Evolutionary conservation across 2,329 filamentous ascomycete genomes (phyloP), one percentile per base, ranked within the genome.

Genomic region (Blastomyces parvus): DNA sequence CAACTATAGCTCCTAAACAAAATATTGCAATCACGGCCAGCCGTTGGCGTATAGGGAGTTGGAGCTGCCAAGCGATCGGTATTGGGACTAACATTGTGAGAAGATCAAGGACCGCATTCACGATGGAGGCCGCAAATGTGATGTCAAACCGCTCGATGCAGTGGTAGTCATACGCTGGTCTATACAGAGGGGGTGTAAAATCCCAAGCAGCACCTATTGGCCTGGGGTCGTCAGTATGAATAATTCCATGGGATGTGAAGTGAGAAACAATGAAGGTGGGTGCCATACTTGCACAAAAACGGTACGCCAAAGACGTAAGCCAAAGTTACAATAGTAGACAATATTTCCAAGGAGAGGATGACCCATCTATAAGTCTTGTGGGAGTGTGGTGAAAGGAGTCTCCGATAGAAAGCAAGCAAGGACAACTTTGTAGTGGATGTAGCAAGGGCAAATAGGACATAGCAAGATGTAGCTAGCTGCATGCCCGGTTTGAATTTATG

Each of bases 401-500:
- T 52, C 8, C 36, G n/a, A 25, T 62, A 62, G 22, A 62, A 62
- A 11, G 61, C 33, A 36, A 44, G 48, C n/a, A 62, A 52, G 5
- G 53, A 57, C 36, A 50, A 27, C 19, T 58, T 62, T 19, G 38
- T 57, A 19, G 52, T 40, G 7, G 25, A 22, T 14, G 61, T 22
- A 25, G 61, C 53, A 42, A 59, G 19, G 6, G 61, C 40, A 27
- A 46, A 57, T 50, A 62, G 25, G 13, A 62, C 36, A 44, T 36
- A 36, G 25, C 60, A 42, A 8, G 50, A 50, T 9, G 38, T 42
- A 42, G 48, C 48, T 25, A 62, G 48, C n/a, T 62, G 50, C 30
- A 62, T 62, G n/a, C 60, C 48, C 17, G 60, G 60, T 57, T 38
- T 62, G 22, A 62, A 55, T 33, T 55, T 62, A 27, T 62, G 5